Conservation (phyloP, 768 basidiomycete genomes). For the Tylopilus plumbeoviolaceoides region DNA sequence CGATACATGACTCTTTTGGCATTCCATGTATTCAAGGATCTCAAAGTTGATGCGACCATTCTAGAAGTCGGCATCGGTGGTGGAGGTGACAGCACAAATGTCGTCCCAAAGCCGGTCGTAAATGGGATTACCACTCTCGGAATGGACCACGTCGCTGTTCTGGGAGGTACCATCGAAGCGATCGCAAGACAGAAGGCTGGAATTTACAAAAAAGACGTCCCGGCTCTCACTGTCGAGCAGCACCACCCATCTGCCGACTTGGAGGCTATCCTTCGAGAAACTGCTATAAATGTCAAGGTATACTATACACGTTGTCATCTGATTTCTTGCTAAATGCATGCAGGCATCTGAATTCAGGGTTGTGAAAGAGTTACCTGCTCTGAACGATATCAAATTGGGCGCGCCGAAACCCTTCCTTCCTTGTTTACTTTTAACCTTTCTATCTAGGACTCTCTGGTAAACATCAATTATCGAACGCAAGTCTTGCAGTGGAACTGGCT, state of each 20-base stretch:
- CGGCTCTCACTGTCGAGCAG: slow-evolving; percentile 82
- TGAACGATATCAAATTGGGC: slow-evolving; percentile 63
- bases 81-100: slow-evolving; percentile 90
- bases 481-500: slow-evolving; percentile 73
- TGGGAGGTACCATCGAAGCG: slow-evolving; percentile 84
- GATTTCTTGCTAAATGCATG: background rate
- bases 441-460: slow-evolving; percentile 70
- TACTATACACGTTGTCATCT: slow-evolving; percentile 3
- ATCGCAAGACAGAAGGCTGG: slow-evolving; percentile 97
- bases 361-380: slow-evolving; percentile 46
- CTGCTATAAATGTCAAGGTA: slow-evolving; percentile 67
- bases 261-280: slow-evolving; percentile 59
- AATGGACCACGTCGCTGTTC: slow-evolving; percentile 82
- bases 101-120: slow-evolving; percentile 86
- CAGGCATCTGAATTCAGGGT: slow-evolving; percentile 70
- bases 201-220: slow-evolving; percentile 91
- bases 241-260: slow-evolving; percentile 68
- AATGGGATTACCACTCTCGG: slow-evolving; percentile 90
- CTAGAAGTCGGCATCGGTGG: slow-evolving; percentile 98
- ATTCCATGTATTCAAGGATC: slow-evolving; percentile 80
- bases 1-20: slow-evolving; percentile 90
- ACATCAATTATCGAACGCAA: slow-evolving; percentile 88
- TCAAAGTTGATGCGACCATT: slow-evolving; percentile 84
- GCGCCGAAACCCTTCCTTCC: slow-evolving; percentile 7
- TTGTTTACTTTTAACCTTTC: slow-evolving; percentile 2